A percentile compares a stretch with the other conserved stretches of the same genome.
Evolutionary conservation across 345 rosid genomes (phyloP).

Genomic region (Dimocarpus longan): DNA sequence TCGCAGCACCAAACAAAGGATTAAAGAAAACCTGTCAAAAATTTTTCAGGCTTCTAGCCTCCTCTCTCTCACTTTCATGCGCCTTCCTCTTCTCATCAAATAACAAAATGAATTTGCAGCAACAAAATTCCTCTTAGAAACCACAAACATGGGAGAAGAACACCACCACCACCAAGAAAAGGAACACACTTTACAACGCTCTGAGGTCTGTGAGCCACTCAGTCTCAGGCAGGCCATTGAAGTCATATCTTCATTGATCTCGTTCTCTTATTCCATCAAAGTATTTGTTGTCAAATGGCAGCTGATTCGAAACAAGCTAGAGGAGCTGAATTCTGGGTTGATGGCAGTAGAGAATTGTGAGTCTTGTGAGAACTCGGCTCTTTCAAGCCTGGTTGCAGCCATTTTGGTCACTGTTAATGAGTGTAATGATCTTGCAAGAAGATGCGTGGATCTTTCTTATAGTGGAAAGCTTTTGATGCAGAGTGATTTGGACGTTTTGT

Average conservation of each 20-base stretch:
- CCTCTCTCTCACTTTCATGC: conserved; percentile 11
- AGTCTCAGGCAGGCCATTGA: conserved; percentile 52
- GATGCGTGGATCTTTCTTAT: conserved; percentile 72
- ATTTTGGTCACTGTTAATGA: conserved; percentile 45
- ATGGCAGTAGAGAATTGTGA: conserved; percentile 55
- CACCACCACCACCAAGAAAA: conserved; percentile 19
- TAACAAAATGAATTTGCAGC: conserved; percentile 37
- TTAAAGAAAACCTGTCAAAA: not conserved
- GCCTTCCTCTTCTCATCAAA: conserved; percentile 13
- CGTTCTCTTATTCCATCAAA: conserved; percentile 64
- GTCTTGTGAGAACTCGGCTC: conserved; percentile 48
- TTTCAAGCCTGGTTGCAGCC: conserved; percentile 50
- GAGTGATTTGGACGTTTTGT: conserved; percentile 78
- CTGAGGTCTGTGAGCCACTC: conserved; percentile 34
- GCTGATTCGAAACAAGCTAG: conserved; percentile 64
- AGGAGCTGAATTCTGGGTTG: conserved; percentile 68
- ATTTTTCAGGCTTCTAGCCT: not conserved
- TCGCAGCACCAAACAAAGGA: conserved; percentile 20
- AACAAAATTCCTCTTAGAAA: conserved; percentile 22
- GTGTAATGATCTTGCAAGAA: conserved; percentile 64
- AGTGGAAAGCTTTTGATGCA: conserved; percentile 97
- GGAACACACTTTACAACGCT: conserved; percentile 6
- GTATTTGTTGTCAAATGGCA: conserved; percentile 86
- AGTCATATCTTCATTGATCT: conserved; percentile 60
- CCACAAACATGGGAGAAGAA: conserved; percentile 36